Evolutionary conservation across 1,139 yeast species (phyloP), one percentile per base, ranked within the genome.

Genomic region (Sugiyamaella castrensis): DNA sequence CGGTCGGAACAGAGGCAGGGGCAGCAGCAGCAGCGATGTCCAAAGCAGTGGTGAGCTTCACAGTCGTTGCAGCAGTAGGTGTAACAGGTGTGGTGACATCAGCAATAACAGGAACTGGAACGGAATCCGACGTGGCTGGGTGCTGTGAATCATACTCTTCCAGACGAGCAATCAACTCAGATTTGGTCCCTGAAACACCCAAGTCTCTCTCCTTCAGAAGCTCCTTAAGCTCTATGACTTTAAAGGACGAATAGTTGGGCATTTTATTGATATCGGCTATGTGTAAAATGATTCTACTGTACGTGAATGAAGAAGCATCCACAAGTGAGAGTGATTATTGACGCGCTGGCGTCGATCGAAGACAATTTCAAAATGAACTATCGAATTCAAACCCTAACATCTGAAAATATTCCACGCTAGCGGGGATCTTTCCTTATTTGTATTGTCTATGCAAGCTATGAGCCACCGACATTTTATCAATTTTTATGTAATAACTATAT

Each of bases 161-260:
- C 54, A 91, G 75, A 57, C 97, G 80, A 38, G 80, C 80, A 47
- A 91, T 76, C 58, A 91, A 76, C 51, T 88, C 96, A 38, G 85
- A 83, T 69, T 91, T 92, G 61, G 88, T 83, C 26, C 98, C 98
- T 39, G 83, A 80, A 7, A 77, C 72, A 4, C 95, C 67, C 51
- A 92, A 76, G 1, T 84, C 86, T 57, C 82, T 80, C 40, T 75
- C 70, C 60, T 84, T 83, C 61, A 92, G 77, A 49, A 80, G 60
- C 56, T 86, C 96, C 66, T 87, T 89, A 68, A 91, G 77, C 71
- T 88, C 96, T 35, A 85, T 82, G 43, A 89, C 97, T 31, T 95
- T 91, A 59, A 75, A 79, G 49, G 79, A 67, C 35, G 81, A 65
- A 68, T 82, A 85, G 37, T 79, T 81, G 12, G 82, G 57, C 87